Base-by-base conservation (phyloP, 164 flowering plant species). In the Piper betle region DNA sequence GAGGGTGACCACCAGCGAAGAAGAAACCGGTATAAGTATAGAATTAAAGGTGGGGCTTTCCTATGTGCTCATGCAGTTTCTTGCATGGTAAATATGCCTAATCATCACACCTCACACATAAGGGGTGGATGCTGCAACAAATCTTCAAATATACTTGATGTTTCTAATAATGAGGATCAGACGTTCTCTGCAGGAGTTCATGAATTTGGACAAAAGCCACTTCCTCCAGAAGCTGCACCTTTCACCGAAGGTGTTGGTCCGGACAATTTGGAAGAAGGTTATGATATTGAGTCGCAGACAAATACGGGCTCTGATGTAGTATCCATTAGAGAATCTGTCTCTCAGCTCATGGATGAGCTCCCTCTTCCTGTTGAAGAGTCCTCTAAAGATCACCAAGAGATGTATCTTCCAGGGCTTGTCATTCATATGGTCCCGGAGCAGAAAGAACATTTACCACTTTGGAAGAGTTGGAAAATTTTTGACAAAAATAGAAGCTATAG, bases 331-430 rank as follows among this genome's bases (percentile, higher is more conserved):
- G 78, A 80, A 68, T 74, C 81, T 16, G 79, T 82, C 15, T 73
- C 83, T 52, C 68, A 76, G 64, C 78, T 83, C 54, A 68, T 78
- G 69, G 75, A 76, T 66, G 74, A 56, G 6, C 79, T 80, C 43
- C 75, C 84, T 53, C 68, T 68, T 33, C 62, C 79, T 37, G 73
- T 66, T 62, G 66, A 75, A 53, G 66, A 37, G 25, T 60, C 79
- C 37, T 57, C 64, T 12, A 62, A 58, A 39, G 75, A 75, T 60
- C 78, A 81, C 10, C 74, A 63, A 3, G 97, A 90, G 75, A 39
- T 85, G 77, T 84, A 69, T 66, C 67, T 90, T 40, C 92, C 97
- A 18, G 97, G 94, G 61, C 77, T 80, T 59, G 62, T 90, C 18
- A 79, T 87, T 66, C 90, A 83, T 69, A 69, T 90, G 39, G 77